Base-by-base conservation (phyloP, 257 asterid genomes). In the Gardenia jasminoides region DNA sequence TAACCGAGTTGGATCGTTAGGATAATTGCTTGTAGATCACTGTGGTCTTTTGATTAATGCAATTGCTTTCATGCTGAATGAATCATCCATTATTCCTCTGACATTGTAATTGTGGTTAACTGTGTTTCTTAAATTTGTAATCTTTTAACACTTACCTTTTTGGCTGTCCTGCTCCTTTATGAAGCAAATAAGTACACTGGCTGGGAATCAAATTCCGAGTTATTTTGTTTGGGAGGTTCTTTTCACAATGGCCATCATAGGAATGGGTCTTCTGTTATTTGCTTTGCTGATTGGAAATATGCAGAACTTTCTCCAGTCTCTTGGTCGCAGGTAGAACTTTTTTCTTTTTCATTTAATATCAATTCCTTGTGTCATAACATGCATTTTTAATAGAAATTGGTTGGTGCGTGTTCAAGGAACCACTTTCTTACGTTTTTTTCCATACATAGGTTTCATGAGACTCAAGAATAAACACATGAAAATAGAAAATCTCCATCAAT, bases 251-350 rank as follows among this genome's bases (percentile, higher is more conserved):
- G 87, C 82, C 77, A 91, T 93, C 73, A 86, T 92, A 15, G 98
- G 95, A 75, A 77, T 91, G 33, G 99, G 99, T 30, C 97, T 94
- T 82, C 80, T 94, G 87, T 92, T 91, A 46, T 94, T 94, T 75
- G 96, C 99, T 79, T 90, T 94, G 78, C 88, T 94, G 61, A 89
- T 94, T 66, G 99, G 99, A 58, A 94, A 94, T 84, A 94, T 94
- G 93, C 98, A 94, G 86, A 93, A 94, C 88, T 93, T 93, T 85
- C 92, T 92, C 76, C 99, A 91, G 83, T 89, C 96, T 76, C 98
- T 93, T 78, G 98, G 92, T 19, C 94, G 99, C 84, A 91, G 96
- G 99, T 93, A 83, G 54, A 76, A 52, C 41, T 36, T 36, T 36
- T 36, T 36, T n/a, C n/a, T 47, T 77, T 72, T 28, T 17, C 56